Conservation (phyloP, 257 asterid species). For the Gentiana macrophylla region DNA sequence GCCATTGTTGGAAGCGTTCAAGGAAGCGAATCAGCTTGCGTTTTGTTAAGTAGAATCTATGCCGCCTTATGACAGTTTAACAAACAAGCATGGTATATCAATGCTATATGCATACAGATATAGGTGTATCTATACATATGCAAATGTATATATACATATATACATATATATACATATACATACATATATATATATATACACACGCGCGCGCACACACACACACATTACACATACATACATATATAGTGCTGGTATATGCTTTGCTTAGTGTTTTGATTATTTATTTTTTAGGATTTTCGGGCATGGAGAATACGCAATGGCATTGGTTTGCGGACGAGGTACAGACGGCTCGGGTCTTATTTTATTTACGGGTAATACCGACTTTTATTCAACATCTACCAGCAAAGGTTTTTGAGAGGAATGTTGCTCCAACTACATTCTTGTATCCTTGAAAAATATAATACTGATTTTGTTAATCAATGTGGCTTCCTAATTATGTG, state of each 20-base stretch:
- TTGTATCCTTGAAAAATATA: slow-evolving; percentile 57
- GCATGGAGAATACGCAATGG: slow-evolving; percentile 24
- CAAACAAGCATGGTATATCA: slow-evolving; percentile 41
- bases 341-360: slow-evolving; percentile 81
- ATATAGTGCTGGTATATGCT: no score
- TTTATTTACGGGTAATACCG: slow-evolving; percentile 80
- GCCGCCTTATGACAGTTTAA: slow-evolving; percentile 66
- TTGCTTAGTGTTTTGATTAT: slow-evolving; percentile 7
- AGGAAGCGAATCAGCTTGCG: slow-evolving; percentile 73
- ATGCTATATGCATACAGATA: no score
- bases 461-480: no score
- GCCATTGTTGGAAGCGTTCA: slow-evolving; percentile 69
- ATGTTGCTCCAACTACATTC: slow-evolving; percentile 76
- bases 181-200: no score
- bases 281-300: slow-evolving; percentile 34
- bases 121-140: no score
- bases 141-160: no score
- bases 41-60: slow-evolving; percentile 65
- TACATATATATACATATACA: no score
- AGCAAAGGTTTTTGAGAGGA: slow-evolving; percentile 51
- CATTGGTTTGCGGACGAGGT: slow-evolving; percentile 79
- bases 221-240: no score
- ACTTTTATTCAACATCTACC: slow-evolving; percentile 66
- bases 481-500: no score
- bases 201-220: no score